A percentile compares a stretch with the other conserved stretches of the same genome.
Conservation (phyloP, 306 rosid species). For the Gastrolobium villosum region DNA sequence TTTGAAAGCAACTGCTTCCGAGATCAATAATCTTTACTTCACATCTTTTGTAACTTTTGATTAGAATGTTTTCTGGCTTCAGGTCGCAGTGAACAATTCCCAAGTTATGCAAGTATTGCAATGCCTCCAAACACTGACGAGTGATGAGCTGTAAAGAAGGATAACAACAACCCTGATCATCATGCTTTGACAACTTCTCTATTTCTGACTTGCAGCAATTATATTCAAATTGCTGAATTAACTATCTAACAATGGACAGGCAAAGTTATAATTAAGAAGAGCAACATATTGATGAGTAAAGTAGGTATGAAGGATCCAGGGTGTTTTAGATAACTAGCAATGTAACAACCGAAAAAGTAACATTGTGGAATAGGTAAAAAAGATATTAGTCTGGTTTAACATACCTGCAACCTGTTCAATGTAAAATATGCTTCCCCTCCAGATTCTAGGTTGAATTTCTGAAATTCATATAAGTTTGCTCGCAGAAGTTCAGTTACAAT, state of each 20-base stretch:
- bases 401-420: conserved; percentile 86
- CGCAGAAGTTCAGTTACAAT: conserved; percentile 94
- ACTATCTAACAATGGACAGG: conserved; percentile 18
- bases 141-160: conserved; percentile 71
- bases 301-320: conserved; percentile 7
- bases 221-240: conserved; percentile 28
- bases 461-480: conserved; percentile 95
- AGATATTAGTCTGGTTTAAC: conserved; percentile 49
- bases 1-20: conserved; percentile 94
- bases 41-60: conserved; percentile 85
- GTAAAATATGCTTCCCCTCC: conserved; percentile 90
- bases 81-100: conserved; percentile 97
- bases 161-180: conserved; percentile 35
- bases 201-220: conserved; percentile 34
- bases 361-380: conserved; percentile 10
- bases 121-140: conserved; percentile 91
- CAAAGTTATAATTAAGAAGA: background rate
- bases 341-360: conserved; percentile 16
- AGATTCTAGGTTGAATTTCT: conserved; percentile 93
- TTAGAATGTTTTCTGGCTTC: conserved; percentile 94
- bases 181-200: conserved; percentile 36
- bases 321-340: background rate
- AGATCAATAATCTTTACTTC: conserved; percentile 97
- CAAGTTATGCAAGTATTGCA: conserved; percentile 86
- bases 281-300: conserved; percentile 18